Evolutionary conservation across 163 green algal species (phyloP).

Genomic region (Prototheca wickerhamii): DNA sequence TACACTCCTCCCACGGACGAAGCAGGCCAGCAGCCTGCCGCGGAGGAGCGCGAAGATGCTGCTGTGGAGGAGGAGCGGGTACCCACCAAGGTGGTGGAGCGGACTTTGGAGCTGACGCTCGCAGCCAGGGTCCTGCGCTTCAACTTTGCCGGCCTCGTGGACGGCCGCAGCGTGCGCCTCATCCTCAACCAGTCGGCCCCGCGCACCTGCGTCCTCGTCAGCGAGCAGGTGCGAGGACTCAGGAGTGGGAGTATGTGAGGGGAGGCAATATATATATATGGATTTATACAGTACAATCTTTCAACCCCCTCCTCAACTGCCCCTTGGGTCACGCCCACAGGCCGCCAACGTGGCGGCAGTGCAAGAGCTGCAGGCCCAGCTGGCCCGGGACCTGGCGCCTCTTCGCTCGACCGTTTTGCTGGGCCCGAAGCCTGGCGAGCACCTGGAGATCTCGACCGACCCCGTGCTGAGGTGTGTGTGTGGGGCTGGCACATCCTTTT

Average conservation of each 20-base stretch:
- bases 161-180: constrained; percentile 51
- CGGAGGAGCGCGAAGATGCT: neutral
- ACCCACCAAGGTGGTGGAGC: constrained; percentile 9
- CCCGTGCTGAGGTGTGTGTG: neutral
- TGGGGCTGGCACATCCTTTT: no score
- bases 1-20: neutral
- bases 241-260: no score
- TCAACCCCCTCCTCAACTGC: no score
- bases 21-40: neutral
- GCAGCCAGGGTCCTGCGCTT: constrained; percentile 21
- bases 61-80: constrained; percentile 1
- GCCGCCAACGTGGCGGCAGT: no score
- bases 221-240: no score
- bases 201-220: constrained; percentile 51
- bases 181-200: constrained; percentile 56
- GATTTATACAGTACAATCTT: no score
- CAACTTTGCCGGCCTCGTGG: constrained; percentile 54
- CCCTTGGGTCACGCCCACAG: no score
- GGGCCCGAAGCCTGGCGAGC: constrained; percentile 1
- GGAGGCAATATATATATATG: no score
- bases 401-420: no score
- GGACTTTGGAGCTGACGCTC: constrained; percentile 2
- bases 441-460: constrained; percentile 9
- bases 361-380: no score
- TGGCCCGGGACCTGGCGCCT: no score